phyloP scores from a whole-genome alignment of 768 basidiomycete species.

The Amanita pseudoporphyria region DNA sequence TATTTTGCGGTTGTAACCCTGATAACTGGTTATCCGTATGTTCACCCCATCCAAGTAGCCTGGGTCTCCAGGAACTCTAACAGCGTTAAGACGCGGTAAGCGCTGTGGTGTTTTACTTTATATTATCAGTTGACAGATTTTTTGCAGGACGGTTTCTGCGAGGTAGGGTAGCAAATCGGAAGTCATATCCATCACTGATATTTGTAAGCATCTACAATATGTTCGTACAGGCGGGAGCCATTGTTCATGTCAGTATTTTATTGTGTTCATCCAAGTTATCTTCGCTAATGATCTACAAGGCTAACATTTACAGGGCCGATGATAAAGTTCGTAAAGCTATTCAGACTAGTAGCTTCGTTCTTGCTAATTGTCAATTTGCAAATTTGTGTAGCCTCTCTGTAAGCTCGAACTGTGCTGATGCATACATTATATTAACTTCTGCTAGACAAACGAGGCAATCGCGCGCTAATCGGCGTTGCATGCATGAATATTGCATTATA shows the following conservation, averaged over 20 bases:
- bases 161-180: constrained; percentile 12
- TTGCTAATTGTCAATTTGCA: neutral
- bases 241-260: constrained; percentile 30
- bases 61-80: constrained; percentile 55
- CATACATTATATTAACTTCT: neutral
- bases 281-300: no score
- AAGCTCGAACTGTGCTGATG: neutral
- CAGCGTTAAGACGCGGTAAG: constrained; percentile 44
- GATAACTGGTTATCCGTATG: constrained; percentile 47
- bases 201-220: constrained; percentile 45
- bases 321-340: constrained; percentile 11
- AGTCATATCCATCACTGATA: neutral
- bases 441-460: constrained; percentile 51
- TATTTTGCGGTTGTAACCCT: constrained; percentile 45
- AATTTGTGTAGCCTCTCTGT: neutral
- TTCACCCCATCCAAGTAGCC: constrained; percentile 40
- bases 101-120: constrained; percentile 9
- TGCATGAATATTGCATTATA: constrained; percentile 46
- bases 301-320: no score
- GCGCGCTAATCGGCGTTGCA: constrained; percentile 42
- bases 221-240: constrained; percentile 49
- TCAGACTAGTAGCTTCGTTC: constrained; percentile 19
- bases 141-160: constrained; percentile 30
- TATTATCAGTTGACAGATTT: neutral
- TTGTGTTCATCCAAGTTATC: neutral